Evolutionary conservation across 345 rosid genomes (phyloP).

Genomic region (Linum trigynum): DNA sequence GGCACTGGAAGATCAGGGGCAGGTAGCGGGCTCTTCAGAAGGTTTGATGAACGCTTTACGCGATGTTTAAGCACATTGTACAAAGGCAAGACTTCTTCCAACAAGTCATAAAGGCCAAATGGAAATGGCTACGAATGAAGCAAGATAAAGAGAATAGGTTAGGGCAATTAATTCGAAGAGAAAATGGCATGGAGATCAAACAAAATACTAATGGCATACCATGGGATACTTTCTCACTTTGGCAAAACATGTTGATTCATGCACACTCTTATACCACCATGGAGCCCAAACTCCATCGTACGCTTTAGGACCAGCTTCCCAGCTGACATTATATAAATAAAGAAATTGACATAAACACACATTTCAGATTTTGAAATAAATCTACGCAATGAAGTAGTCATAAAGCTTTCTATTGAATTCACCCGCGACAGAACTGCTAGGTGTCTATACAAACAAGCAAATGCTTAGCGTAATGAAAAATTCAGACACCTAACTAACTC

Average conservation of each 20-base stretch:
- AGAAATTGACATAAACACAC: constrained; percentile 4
- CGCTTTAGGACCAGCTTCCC: constrained; percentile 88
- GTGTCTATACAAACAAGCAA: no score
- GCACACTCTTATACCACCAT: constrained; percentile 74
- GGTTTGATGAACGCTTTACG: constrained; percentile 33
- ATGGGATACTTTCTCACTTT: constrained; percentile 42
- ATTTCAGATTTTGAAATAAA: not conserved
- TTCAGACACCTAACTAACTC: no score
- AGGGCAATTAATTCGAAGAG: not conserved
- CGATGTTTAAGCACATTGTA: constrained; percentile 62
- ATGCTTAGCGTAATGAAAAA: no score
- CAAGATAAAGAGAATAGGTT: not conserved
- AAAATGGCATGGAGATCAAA: not conserved
- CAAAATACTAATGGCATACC: constrained; percentile 31
- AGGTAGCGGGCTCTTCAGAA: constrained; percentile 40
- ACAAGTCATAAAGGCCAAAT: constrained; percentile 43
- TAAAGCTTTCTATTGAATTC: no score
- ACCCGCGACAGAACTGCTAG: no score
- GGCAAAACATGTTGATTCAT: constrained; percentile 49
- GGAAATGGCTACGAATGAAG: constrained; percentile 50
- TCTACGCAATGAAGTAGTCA: no score
- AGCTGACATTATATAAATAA: constrained; percentile 35
- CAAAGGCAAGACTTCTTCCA: constrained; percentile 75
- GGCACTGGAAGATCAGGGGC: constrained; percentile 71
- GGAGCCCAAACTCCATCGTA: constrained; percentile 82